Evolutionary conservation across 306 rosid species (phyloP).

Genomic region (Quercus suber): DNA sequence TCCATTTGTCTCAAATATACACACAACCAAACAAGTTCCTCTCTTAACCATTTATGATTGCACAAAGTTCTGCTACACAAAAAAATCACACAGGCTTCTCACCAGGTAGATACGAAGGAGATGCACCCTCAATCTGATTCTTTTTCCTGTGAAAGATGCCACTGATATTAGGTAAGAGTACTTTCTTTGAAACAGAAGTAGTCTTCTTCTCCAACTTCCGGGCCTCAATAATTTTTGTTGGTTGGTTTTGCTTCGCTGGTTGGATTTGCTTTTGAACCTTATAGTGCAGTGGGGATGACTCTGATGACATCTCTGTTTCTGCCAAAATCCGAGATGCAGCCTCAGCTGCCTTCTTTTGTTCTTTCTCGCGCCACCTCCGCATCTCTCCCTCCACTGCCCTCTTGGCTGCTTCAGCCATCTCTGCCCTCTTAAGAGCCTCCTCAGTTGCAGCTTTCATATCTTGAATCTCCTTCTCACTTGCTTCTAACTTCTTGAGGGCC

Average conservation of each 20-base stretch:
- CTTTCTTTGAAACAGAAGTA: constrained; percentile 64
- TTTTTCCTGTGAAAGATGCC: constrained; percentile 76
- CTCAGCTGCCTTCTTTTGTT: constrained; percentile 89
- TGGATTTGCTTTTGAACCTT: constrained; percentile 55
- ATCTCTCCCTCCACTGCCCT: constrained; percentile 90
- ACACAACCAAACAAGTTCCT: constrained; percentile 44
- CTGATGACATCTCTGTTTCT: constrained; percentile 51
- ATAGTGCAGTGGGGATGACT: constrained; percentile 72
- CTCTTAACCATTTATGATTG: constrained; percentile 42
- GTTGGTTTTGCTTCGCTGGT: constrained; percentile 39
- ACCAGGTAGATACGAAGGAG: constrained; percentile 92
- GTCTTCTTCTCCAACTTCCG: constrained; percentile 64
- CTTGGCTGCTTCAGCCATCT: constrained; percentile 97
- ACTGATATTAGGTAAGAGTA: constrained; percentile 62
- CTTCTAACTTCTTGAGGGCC: constrained; percentile 59
- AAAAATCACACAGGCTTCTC: constrained; percentile 58
- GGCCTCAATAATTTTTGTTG: constrained; percentile 37
- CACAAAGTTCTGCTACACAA: constrained; percentile 21
- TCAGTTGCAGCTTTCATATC: constrained; percentile 67
- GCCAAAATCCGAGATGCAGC: constrained; percentile 83
- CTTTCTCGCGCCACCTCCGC: constrained; percentile 84
- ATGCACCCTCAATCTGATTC: constrained; percentile 81
- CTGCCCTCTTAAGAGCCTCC: constrained; percentile 75
- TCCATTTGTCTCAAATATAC: constrained; percentile 47
- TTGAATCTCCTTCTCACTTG: constrained; percentile 73